Evolutionary conservation across 2,329 filamentous ascomycete species (phyloP).

Genomic region (Cytospora schulzeri): DNA sequence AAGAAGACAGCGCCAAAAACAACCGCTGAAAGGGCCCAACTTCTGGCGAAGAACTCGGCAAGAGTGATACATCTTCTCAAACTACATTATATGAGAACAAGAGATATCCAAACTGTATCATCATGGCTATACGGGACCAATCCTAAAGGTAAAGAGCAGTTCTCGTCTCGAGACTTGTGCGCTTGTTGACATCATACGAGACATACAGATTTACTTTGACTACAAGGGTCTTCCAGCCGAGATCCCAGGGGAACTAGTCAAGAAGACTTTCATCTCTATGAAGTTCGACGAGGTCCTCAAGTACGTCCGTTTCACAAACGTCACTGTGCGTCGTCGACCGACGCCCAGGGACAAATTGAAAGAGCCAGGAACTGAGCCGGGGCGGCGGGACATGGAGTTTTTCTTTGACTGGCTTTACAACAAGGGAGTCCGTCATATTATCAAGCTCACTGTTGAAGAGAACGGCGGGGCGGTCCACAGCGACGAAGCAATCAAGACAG

Average conservation of each 20-base stretch:
- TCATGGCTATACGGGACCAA: neutral
- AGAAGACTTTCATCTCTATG: neutral
- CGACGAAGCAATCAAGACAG: neutral
- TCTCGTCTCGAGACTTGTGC: neutral
- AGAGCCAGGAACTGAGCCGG: neutral
- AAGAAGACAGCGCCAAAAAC: too few relatives aligned
- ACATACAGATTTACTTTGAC: neutral
- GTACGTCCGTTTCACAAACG: neutral
- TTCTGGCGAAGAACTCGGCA: neutral
- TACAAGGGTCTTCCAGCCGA: neutral
- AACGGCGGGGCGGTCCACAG: neutral
- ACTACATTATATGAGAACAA: constrained; percentile 14
- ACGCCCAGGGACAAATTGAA: neutral
- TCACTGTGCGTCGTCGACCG: neutral
- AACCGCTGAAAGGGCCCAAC: neutral
- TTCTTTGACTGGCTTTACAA: neutral
- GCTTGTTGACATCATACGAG: neutral
- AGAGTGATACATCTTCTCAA: neutral
- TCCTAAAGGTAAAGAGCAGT: neutral
- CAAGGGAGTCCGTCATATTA: neutral
- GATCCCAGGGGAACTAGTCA: neutral
- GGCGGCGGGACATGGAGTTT: constrained; percentile 1
- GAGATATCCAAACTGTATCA: neutral
- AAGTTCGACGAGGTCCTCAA: constrained; percentile 1
- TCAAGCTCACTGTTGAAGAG: neutral